phyloP scores from a whole-genome alignment of 2,329 filamentous ascomycete species.

The Delphinella strobiligena region DNA sequence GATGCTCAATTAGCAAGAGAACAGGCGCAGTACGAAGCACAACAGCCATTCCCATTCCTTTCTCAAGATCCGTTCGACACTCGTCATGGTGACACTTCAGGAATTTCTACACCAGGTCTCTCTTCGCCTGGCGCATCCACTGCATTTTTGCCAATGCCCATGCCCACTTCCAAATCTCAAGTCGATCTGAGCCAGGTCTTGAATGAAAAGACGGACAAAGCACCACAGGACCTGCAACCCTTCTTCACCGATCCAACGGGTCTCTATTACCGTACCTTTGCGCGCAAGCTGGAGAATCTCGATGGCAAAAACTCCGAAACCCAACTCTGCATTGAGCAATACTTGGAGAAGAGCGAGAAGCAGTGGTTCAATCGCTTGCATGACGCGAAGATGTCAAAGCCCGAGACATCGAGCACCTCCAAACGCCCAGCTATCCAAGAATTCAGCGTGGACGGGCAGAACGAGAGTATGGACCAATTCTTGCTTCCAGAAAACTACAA shows the following conservation, averaged over 20 bases:
- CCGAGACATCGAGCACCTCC: conserved; percentile 23
- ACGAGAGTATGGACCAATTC: conserved; percentile 39
- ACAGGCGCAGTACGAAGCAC: conserved; percentile 6
- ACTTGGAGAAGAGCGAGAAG: conserved; percentile 53
- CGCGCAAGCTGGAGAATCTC: conserved; percentile 43
- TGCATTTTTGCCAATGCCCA: conserved; percentile 3
- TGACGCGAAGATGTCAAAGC: conserved; percentile 44
- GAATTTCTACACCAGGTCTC: conserved; percentile 2
- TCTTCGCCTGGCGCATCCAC: conserved; percentile 4
- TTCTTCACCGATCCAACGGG: conserved; percentile 55
- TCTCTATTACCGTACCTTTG: conserved; percentile 48
- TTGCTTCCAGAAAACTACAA: conserved; percentile 43
- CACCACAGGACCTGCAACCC: conserved; percentile 54
- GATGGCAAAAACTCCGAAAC: conserved; percentile 45
- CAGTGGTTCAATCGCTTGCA: conserved; percentile 52
- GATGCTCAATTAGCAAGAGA: conserved; percentile 19
- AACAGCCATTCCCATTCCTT: conserved; percentile 4
- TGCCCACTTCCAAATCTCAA: background rate
- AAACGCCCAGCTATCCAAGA: conserved; percentile 28
- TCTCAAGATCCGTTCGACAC: conserved; percentile 3
- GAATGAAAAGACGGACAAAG: conserved; percentile 49
- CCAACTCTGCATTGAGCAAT: conserved; percentile 53
- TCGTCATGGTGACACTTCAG: background rate
- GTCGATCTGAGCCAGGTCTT: conserved; percentile 29
- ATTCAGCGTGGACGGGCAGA: conserved; percentile 25